Evolutionary conservation across 352 stramenopile genomes (phyloP), one percentile per base, ranked within the genome.

Genomic region (Pythium scleroteichum): DNA sequence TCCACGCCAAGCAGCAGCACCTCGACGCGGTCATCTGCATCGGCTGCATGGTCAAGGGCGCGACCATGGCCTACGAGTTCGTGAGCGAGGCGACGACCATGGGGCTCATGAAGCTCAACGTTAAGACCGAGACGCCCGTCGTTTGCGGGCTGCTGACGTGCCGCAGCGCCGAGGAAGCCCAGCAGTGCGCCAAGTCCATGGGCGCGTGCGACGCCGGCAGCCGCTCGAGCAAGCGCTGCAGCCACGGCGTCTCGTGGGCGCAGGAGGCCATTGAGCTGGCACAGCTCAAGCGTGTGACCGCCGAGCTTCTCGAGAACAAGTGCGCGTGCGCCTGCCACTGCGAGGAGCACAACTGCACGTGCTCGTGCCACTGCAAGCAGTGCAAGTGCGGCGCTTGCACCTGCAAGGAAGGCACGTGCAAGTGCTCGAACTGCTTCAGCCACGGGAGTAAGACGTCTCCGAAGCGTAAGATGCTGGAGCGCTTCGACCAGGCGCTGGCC

Each of bases 11-110:
- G 64, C 61, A 75, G 20, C 73, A 90, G 19, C 88, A 86, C 20
- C 84, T 98, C 17, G 97, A 99, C 73, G 95, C 93, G 14, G 95
- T 99, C 52, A 85, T 99, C 52, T 98, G 88, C 68, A 85, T 98
- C 53, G 97, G 97, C 12, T 98, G 92, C 63, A 85, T 97, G 54
- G 82, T 97, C 54, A 98, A 98, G 50, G 96, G 96, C 23, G 90
- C 95, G 16, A 99, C 97, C 17, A 96, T 98, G 76, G 92, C 98
- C 71, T 99, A 98, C 69, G 95, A 99, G 84, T 99, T 98, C 69
- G 98, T 99, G 74, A 90, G 86, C 50, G 89, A 98, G 50, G 88
- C 96, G 29, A 87, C 97, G 20, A 78, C 91, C 22, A 90, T 91
- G 69, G 97, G 92, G 32, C 89, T 99, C 59, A 99, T 99, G 96